phyloP scores from a whole-genome alignment of 192 early-diverging fungal genomes.

The Entomortierella beljakovae region DNA sequence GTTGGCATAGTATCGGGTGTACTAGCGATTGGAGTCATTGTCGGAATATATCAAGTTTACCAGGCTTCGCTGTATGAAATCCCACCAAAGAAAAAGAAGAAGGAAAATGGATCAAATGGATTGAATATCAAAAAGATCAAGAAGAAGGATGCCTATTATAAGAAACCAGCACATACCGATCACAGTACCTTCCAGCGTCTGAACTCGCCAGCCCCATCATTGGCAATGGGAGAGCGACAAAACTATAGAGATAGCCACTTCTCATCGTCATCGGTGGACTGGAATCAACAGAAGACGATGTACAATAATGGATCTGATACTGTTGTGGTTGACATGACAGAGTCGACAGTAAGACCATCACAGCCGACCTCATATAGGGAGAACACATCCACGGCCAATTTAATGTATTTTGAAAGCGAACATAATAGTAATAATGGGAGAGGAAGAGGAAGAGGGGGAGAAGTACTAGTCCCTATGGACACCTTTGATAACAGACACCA shows the following conservation, averaged over 20 bases:
- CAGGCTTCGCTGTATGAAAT: conserved; percentile 29
- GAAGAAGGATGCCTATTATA: conserved; percentile 49
- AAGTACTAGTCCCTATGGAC: conserved; percentile 51
- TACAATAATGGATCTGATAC: conserved; percentile 6
- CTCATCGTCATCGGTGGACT: conserved; percentile 41
- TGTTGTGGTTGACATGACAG: conserved; percentile 33
- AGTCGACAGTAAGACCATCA: conserved; percentile 2
- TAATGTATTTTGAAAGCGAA: conserved; percentile 28
- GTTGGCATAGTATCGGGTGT: conserved; percentile 13
- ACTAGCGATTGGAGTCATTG: conserved; percentile 21
- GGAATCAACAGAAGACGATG: conserved; percentile 12
- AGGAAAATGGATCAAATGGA: conserved; percentile 31
- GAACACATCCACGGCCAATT: conserved; percentile 5
- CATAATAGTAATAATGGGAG: conserved; percentile 11
- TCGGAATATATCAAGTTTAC: conserved; percentile 41
- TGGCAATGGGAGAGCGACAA: conserved; percentile 25
- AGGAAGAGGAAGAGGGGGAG: conserved; percentile 46
- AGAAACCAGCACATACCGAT: conserved; percentile 23
- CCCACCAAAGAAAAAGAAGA: conserved; percentile 39
- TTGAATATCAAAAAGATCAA: conserved; percentile 50
- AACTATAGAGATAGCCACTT: conserved; percentile 32
- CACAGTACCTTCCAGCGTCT: conserved; percentile 28
- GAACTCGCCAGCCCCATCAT: conserved; percentile 38
- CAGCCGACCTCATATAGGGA: neutral
- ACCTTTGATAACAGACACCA: conserved; percentile 23